Percentiles rank a stretch among this genome's conserved stretches.
These are phyloP conservation scores for Incumbomyces delicatus DNA, from an alignment of 2,329 filamentous ascomycete species.

Conservation along the genomic window DNA sequence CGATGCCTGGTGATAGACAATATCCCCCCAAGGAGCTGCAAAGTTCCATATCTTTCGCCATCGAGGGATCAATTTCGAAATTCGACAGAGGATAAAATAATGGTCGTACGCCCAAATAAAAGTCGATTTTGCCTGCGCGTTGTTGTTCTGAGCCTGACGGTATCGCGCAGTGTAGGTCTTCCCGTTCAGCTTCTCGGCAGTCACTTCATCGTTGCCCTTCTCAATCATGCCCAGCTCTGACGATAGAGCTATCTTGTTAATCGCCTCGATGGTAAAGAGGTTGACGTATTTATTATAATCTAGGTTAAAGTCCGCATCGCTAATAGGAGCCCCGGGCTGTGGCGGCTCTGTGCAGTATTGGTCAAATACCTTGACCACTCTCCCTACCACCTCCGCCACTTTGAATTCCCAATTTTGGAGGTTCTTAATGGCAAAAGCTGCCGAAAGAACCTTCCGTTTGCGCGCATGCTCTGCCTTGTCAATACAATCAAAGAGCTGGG, in stretches of 20 bases:
- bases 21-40: slow-evolving; percentile 31
- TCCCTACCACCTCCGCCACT: slow-evolving; percentile 27
- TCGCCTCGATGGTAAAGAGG: slow-evolving; percentile 48
- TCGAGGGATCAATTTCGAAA: no score
- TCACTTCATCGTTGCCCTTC: slow-evolving; percentile 22
- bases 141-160: no score
- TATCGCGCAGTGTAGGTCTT: not conserved
- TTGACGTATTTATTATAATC: slow-evolving; percentile 45
- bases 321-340: no score
- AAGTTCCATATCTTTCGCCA: no score
- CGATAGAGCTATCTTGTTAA: slow-evolving; percentile 44
- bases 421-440: slow-evolving; percentile 32
- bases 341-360: slow-evolving; percentile 21
- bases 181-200: not conserved
- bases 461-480: slow-evolving; percentile 30
- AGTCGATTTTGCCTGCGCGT: no score
- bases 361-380: slow-evolving; percentile 28
- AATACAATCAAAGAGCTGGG: slow-evolving; percentile 29
- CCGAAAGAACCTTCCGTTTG: slow-evolving; percentile 30
- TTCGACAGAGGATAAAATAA: no score
- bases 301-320: slow-evolving; percentile 33
- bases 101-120: no score
- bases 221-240: slow-evolving; percentile 35
- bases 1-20: slow-evolving; percentile 35
- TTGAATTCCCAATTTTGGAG: slow-evolving; percentile 33